phyloP scores from a whole-genome alignment of 345 rosid species.

The Microthlaspi erraticum region DNA sequence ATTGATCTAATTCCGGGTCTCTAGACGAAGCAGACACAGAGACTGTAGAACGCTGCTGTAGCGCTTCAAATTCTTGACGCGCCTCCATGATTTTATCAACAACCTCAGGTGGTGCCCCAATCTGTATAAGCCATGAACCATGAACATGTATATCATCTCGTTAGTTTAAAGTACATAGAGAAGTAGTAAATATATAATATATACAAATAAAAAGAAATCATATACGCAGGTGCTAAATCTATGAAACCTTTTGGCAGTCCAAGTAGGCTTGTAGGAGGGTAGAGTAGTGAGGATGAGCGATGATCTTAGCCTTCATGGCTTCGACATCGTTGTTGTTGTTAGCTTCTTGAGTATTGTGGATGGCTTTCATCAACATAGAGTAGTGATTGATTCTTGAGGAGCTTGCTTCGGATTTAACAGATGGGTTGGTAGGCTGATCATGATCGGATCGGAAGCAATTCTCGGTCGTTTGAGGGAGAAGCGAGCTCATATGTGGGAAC shows the following conservation, averaged over 20 bases:
- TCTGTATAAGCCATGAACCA: slow-evolving; percentile 48
- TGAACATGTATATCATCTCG: slow-evolving; percentile 21
- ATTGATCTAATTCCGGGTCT: slow-evolving; percentile 98
- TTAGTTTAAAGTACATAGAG: not conserved
- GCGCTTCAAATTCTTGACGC: slow-evolving; percentile 74
- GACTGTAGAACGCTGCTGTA: slow-evolving; percentile 64
- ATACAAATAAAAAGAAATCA: not conserved
- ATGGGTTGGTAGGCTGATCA: slow-evolving; percentile 47
- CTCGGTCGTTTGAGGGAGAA: slow-evolving; percentile 51
- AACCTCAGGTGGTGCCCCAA: slow-evolving; percentile 96
- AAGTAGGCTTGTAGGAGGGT: slow-evolving; percentile 87
- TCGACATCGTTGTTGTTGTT: slow-evolving; percentile 54
- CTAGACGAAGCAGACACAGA: slow-evolving; percentile 48
- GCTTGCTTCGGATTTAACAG: slow-evolving; percentile 79
- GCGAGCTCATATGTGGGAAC: slow-evolving; percentile 45
- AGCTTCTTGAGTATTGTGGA: slow-evolving; percentile 55
- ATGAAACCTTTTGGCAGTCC: slow-evolving; percentile 92
- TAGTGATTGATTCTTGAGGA: slow-evolving; percentile 60
- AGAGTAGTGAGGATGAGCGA: slow-evolving; percentile 91
- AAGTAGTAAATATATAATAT: not conserved
- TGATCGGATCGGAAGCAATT: slow-evolving; percentile 63
- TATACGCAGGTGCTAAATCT: not conserved
- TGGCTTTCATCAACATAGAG: slow-evolving; percentile 59
- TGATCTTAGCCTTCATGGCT: slow-evolving; percentile 90
- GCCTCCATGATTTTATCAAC: slow-evolving; percentile 70